These are phyloP conservation scores for Turritis glabra DNA, from an alignment of 345 rosid genomes.

Conservation along the genomic window DNA sequence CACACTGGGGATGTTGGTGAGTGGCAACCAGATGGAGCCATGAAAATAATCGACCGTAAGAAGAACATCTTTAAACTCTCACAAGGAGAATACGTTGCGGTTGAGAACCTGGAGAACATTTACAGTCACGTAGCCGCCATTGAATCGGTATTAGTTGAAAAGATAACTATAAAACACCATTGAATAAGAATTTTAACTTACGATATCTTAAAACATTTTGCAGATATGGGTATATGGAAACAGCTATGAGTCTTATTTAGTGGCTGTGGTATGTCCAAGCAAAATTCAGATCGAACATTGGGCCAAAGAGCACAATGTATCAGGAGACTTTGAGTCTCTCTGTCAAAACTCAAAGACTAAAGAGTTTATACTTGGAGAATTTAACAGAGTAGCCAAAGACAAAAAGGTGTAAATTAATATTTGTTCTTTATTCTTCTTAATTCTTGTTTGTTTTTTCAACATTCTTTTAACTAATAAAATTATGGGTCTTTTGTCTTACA, in stretches of 20 bases:
- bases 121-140: conserved; percentile 58
- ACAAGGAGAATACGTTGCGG: conserved; percentile 98
- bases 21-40: conserved; percentile 96
- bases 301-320: conserved; percentile 67
- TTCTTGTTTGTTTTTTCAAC: neutral
- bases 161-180: neutral
- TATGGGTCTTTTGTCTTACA: conserved; percentile 34
- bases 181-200: neutral
- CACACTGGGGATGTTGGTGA: conserved; percentile 99
- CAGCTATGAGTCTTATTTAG: conserved; percentile 90
- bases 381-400: conserved; percentile 67
- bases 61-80: conserved; percentile 96
- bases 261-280: conserved; percentile 90
- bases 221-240: conserved; percentile 96
- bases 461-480: neutral
- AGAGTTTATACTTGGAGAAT: conserved; percentile 71
- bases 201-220: neutral
- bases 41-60: conserved; percentile 92
- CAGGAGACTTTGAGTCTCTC: conserved; percentile 66
- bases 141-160: conserved; percentile 62
- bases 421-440: neutral
- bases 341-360: conserved; percentile 67
- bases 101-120: conserved; percentile 92
- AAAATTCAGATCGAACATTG: conserved; percentile 70
- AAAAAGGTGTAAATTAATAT: conserved; percentile 63